Percentiles rank a stretch among this genome's conserved stretches.
phyloP scores from a whole-genome alignment of 371 early-diverging fungal genomes.

The Batrachochytrium dendrobatidis region DNA sequence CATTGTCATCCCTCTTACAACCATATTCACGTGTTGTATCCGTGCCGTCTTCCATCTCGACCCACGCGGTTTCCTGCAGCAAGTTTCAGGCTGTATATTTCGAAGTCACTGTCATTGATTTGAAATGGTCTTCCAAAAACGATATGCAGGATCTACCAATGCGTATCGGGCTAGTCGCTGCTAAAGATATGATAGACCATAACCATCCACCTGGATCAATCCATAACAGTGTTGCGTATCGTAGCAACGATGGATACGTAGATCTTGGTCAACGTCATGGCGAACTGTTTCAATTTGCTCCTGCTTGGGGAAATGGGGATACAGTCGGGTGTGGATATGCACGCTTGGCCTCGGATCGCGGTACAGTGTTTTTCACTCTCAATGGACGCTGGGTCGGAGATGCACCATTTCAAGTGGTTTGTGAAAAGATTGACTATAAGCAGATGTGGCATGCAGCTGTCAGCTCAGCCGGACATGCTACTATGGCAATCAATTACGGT shows the following conservation, averaged over 20 bases:
- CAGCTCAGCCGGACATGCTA: conserved; percentile 11
- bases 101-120: conserved; percentile 1
- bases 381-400: conserved; percentile 31
- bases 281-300: conserved; percentile 21
- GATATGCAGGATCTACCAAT: conserved; percentile 1
- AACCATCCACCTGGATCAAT: conserved; percentile 19
- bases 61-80: background rate
- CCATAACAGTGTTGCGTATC: conserved; percentile 16
- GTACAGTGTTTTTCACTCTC: conserved; percentile 22
- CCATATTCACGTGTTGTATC: background rate
- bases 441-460: conserved; percentile 16
- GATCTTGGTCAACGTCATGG: conserved; percentile 19
- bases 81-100: background rate
- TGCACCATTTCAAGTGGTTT: conserved; percentile 15
- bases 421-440: conserved; percentile 9
- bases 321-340: conserved; percentile 24
- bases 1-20: background rate
- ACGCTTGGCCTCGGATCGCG: conserved; percentile 2
- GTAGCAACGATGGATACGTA: conserved; percentile 18
- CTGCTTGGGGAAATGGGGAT: conserved; percentile 22
- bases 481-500: conserved; percentile 15
- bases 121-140: background rate
- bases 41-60: background rate
- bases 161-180: conserved; percentile 1
- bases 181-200: background rate